Evolutionary conservation across 805 yeast species (phyloP), one percentile per base, ranked within the genome.

Genomic region (Candida stauntonica): DNA sequence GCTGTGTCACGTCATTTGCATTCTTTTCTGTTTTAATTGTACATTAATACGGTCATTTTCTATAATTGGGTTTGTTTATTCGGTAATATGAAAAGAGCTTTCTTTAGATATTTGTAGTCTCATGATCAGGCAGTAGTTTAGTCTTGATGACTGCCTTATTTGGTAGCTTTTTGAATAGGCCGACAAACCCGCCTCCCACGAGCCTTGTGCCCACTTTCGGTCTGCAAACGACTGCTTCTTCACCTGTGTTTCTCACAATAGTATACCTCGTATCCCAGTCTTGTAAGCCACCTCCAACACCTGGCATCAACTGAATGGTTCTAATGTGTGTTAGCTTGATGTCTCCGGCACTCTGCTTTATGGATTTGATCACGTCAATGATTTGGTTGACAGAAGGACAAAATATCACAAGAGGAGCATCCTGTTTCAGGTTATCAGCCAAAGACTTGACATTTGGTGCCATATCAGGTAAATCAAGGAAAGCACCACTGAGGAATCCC

Each of bases 101-200:
- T n/a, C n/a, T n/a, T n/a, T n/a, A n/a, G n/a, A n/a, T n/a, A n/a
- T n/a, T 26, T 21, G 17, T 26, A 27, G 33, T 33, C 26, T n/a
- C n/a, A n/a, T n/a, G n/a, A 14, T 31, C 19, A n/a, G 35, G 38
- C 5, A 42, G 30, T 2, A 43, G 35, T 24, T 45, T 39, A 4
- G 40, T 31, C 33, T 39, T 45, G 30, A 45, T 35, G 14, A 45
- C 35, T 8, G 58, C 54, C 21, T 36, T 33, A 13, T 32, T 48
- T 13, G 58, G 54, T 13, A 52, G 37, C 31, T 66, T 69, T 41
- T 58, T 62, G 44, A 73, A 70, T 7, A 72, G 51, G 1, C 64
- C 68, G 27, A 71, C 65, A 49, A 73, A 73, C 8, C 78, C 79
- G 27, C 79, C 79, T 16, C 75, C 77, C 27, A 66, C 68, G 0